A percentile compares a stretch with the other conserved stretches of the same genome.
Evolutionary conservation across 2,329 filamentous ascomycete species (phyloP).

Genomic region (Colletotrichum cordylinicola): DNA sequence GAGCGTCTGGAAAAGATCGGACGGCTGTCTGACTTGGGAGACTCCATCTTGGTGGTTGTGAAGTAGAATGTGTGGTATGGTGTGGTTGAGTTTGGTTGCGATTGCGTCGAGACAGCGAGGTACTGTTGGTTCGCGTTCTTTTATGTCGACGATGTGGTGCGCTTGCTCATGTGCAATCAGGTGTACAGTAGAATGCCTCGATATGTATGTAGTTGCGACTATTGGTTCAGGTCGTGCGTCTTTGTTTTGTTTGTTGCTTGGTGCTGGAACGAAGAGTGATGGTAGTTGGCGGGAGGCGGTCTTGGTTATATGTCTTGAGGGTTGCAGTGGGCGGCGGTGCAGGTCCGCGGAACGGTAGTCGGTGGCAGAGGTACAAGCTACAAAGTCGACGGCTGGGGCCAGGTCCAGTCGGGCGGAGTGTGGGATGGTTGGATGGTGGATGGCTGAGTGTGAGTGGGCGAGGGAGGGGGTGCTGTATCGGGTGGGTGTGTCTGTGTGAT

Average conservation of each 20-base stretch:
- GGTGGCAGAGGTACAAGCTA: not conserved
- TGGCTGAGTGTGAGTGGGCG: not conserved
- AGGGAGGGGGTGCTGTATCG: not conserved
- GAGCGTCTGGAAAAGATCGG: slow-evolving; percentile 42
- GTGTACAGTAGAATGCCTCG: not conserved
- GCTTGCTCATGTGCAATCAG: not conserved
- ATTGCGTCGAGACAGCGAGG: not conserved
- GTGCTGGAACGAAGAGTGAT: not conserved
- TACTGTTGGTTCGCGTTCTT: not conserved
- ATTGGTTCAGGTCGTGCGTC: not conserved
- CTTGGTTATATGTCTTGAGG: slow-evolving; percentile 21
- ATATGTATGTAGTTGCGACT: not conserved
- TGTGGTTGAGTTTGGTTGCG: not conserved
- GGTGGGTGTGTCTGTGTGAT: slow-evolving; percentile 19
- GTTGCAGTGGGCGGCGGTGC: not conserved
- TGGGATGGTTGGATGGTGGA: slow-evolving; percentile 11
- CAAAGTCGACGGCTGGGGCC: not conserved
- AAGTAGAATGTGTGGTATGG: not conserved
- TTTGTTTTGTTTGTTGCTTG: slow-evolving; percentile 14
- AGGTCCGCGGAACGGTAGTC: not conserved
- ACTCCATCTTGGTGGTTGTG: slow-evolving; percentile 34
- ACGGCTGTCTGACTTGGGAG: slow-evolving; percentile 31
- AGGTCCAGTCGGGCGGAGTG: slow-evolving; percentile 9
- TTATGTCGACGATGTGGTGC: not conserved
- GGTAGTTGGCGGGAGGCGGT: slow-evolving; percentile 6